These are phyloP conservation scores for Leptographium lundbergii DNA, from an alignment of 2,329 filamentous ascomycete genomes.

Conservation along the genomic window DNA sequence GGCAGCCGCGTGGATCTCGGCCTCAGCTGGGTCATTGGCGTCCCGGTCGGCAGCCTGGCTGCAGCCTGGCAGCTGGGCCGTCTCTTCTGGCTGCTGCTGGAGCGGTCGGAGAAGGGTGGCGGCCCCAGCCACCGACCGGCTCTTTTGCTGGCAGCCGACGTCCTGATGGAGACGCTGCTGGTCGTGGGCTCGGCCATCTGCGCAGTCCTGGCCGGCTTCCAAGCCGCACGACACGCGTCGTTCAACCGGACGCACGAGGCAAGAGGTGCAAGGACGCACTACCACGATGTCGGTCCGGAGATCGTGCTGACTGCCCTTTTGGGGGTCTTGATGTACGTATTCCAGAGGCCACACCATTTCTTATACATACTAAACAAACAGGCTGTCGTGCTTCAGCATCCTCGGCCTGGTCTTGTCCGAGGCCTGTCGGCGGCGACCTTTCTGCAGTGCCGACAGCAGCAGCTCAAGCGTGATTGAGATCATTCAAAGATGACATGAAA, in stretches of 20 bases:
- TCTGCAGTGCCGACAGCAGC: neutral
- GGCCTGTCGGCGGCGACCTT: neutral
- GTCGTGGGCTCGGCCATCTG: slow-evolving; percentile 8
- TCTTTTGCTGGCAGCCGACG: neutral
- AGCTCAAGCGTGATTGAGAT: slow-evolving; percentile 11
- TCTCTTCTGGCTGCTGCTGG: neutral
- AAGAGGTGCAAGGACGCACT: neutral
- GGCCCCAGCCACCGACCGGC: neutral
- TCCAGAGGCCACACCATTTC: no score
- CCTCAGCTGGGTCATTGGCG: slow-evolving; percentile 8
- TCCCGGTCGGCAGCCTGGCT: slow-evolving; percentile 5
- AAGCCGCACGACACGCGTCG: slow-evolving; percentile 7
- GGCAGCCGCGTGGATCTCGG: slow-evolving; percentile 4
- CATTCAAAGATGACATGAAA: neutral
- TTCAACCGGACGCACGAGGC: slow-evolving; percentile 3
- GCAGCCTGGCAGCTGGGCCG: slow-evolving; percentile 7
- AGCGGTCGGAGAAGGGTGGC: neutral
- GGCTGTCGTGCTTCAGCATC: slow-evolving; percentile 6
- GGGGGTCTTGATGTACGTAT: slow-evolving; percentile 1
- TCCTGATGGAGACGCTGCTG: slow-evolving; percentile 2
- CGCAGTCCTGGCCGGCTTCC: slow-evolving; percentile 10
- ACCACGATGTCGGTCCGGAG: slow-evolving; percentile 7
- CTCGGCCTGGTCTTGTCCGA: slow-evolving; percentile 1
- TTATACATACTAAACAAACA: neutral
- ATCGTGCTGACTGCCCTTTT: slow-evolving; percentile 2